A percentile compares a stretch with the other conserved stretches of the same genome.
Evolutionary conservation across 768 basidiomycete species (phyloP).

Genomic region (Symmetrospora coprosmae): DNA sequence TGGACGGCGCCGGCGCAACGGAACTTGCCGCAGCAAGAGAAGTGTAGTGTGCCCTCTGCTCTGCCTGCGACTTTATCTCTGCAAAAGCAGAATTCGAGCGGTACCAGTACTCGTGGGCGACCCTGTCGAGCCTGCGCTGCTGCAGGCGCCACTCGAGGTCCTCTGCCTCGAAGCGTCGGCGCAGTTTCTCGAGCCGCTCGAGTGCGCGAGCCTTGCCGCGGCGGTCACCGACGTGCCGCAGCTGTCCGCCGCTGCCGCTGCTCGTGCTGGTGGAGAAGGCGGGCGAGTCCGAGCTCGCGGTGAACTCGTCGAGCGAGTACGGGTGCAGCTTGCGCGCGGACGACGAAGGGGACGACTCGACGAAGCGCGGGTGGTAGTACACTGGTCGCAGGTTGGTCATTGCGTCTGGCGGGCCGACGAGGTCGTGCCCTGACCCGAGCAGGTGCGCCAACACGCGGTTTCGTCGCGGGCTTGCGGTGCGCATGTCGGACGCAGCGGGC

Average conservation of each 20-base stretch:
- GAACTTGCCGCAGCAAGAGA: not conserved
- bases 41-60: not conserved
- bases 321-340: constrained; percentile 25
- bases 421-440: constrained; percentile 11
- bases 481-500: too few relatives aligned
- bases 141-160: constrained; percentile 30
- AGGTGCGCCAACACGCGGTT: not conserved
- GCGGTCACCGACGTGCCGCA: not conserved
- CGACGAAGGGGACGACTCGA: constrained; percentile 11
- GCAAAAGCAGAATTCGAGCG: constrained; percentile 24
- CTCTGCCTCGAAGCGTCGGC: constrained; percentile 3
- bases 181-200: constrained; percentile 2
- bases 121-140: constrained; percentile 26
- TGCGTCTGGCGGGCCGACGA: constrained; percentile 27
- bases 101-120: constrained; percentile 30
- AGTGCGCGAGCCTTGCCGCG: not conserved
- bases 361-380: constrained; percentile 29
- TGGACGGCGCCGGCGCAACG: constrained; percentile 3
- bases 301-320: constrained; percentile 32
- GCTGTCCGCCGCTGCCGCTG: not conserved
- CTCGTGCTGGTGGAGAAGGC: not conserved
- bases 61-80: not conserved
- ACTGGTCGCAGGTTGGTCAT: constrained; percentile 32
- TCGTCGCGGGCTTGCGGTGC: not conserved
- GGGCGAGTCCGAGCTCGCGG: constrained; percentile 12